Evolutionary conservation across 2,329 filamentous ascomycete genomes (phyloP), one percentile per base, ranked within the genome.

Genomic region (Penicillium brevicompactum): DNA sequence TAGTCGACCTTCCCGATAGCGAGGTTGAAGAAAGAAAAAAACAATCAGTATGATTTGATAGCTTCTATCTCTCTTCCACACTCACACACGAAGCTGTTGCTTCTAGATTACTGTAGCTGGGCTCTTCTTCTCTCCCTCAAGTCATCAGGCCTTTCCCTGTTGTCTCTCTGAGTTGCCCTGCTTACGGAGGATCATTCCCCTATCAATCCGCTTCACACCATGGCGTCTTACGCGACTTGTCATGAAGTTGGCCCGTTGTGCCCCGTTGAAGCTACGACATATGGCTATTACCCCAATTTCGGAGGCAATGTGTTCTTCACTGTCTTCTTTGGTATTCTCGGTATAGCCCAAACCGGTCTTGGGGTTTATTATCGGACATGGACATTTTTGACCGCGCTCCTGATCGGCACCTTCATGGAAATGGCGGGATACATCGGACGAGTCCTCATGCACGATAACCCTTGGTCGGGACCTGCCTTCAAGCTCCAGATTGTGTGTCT

Each of bases 341-440:
- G 80, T 2, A 13, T 83, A 5, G 65, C 75, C 18, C 82, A 86
- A 46, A 46, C 83, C 22, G 70, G 69, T 1, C 69, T 83, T 6
- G 82, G 82, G 6, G 68, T 82, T 49, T 74, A 71, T 49, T 82
- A 78, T 65, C 77, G 76, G 53, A 83, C 83, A 60, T 86, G 81
- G 79, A 82, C 81, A 5, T 84, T 81, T 66, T 76, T 79, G 71
- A 67, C 79, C 30, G 82, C 78, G 0, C 73, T 84, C 55, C 63
- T 70, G 8, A 58, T 78, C 3, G 83, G 81, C 8, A 75, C 80
- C 7, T 56, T 80, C 3, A 76, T 82, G 43, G 83, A 85, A 64
- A 69, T 78, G 27, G 67, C 84, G 1, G 85, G 85, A 8, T 87
- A 87, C 63, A 72, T 76, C 11, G 83, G 81, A 2, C 77, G 84